Conservation (phyloP, 495 filamentous ascomycete genomes). For the Penicillium mononematosum region DNA sequence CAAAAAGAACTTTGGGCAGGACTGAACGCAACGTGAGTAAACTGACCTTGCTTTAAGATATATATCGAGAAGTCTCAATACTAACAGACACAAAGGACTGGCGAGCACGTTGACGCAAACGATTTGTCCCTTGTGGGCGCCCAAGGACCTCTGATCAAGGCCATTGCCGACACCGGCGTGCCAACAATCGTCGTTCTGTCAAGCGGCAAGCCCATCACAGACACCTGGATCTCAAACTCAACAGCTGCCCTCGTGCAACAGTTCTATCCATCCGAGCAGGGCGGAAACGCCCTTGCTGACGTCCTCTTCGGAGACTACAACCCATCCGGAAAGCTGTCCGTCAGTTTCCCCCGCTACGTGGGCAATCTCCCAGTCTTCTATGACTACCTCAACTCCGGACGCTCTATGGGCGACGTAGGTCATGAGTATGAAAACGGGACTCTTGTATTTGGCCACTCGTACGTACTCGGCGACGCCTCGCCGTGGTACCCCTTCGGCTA, state of each 20-base stretch:
- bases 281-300: slow-evolving; percentile 63
- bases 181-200: slow-evolving; percentile 69
- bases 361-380: slow-evolving; percentile 68
- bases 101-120: slow-evolving; percentile 66
- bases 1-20: slow-evolving; percentile 65
- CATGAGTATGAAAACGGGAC: slow-evolving; percentile 52
- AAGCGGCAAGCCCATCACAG: slow-evolving; percentile 67
- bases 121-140: slow-evolving; percentile 66
- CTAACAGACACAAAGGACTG: slow-evolving; percentile 46
- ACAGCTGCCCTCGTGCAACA: slow-evolving; percentile 65
- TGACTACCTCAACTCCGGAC: slow-evolving; percentile 67
- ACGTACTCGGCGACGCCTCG: slow-evolving; percentile 57
- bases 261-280: slow-evolving; percentile 67
- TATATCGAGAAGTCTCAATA: background rate
- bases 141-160: slow-evolving; percentile 61
- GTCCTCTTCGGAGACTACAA: slow-evolving; percentile 66
- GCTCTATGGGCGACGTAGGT: slow-evolving; percentile 51
- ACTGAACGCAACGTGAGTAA: slow-evolving; percentile 58
- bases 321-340: slow-evolving; percentile 64
- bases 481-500: slow-evolving; percentile 68
- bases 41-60: background rate
- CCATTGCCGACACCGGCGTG: slow-evolving; percentile 61
- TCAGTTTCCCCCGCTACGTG: slow-evolving; percentile 64
- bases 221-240: slow-evolving; percentile 61
- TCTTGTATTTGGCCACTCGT: slow-evolving; percentile 62